These are phyloP conservation scores for Kwoniella botswanensis DNA, from an alignment of 768 basidiomycete species.

Conservation along the genomic window DNA sequence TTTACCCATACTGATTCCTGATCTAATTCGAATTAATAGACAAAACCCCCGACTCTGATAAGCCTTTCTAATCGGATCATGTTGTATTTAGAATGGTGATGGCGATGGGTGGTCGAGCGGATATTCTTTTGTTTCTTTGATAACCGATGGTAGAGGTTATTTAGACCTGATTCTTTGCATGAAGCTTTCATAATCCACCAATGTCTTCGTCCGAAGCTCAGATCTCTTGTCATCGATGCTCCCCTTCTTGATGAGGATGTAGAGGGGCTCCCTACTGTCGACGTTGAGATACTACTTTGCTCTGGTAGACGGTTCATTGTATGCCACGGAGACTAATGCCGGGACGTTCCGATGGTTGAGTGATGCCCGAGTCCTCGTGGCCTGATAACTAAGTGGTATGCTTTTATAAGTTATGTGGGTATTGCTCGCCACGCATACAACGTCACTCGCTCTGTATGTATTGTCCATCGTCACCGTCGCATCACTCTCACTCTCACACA, in stretches of 20 bases:
- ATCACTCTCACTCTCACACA: not conserved
- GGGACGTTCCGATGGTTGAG: constrained; percentile 1
- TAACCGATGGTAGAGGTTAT: not conserved
- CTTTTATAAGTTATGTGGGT: not conserved
- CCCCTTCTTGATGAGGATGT: too few species aligned
- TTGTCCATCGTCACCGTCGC: constrained; percentile 2
- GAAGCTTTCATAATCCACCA: constrained; percentile 1
- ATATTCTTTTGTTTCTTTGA: constrained; percentile 3
- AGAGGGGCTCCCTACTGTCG: too few species aligned
- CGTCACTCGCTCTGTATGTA: not conserved
- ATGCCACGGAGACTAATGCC: constrained; percentile 5
- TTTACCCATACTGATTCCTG: not conserved
- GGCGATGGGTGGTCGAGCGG: not conserved
- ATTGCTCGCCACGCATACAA: constrained; percentile 8
- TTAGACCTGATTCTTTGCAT: constrained; percentile 8
- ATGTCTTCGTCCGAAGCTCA: not conserved
- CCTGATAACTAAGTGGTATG: not conserved
- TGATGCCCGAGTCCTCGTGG: not conserved
- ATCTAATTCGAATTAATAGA: constrained; percentile 25
- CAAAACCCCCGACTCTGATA: constrained; percentile 54
- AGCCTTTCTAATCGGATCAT: constrained; percentile 47
- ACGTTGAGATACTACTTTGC: too few species aligned
- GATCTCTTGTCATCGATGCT: not conserved
- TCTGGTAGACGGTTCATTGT: not conserved
- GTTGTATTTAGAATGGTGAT: not conserved